A percentile compares a stretch with the other conserved stretches of the same genome.
phyloP scores from a whole-genome alignment of 1,284 basidiomycete species.

The Ustanciosporium gigantosporum region DNA sequence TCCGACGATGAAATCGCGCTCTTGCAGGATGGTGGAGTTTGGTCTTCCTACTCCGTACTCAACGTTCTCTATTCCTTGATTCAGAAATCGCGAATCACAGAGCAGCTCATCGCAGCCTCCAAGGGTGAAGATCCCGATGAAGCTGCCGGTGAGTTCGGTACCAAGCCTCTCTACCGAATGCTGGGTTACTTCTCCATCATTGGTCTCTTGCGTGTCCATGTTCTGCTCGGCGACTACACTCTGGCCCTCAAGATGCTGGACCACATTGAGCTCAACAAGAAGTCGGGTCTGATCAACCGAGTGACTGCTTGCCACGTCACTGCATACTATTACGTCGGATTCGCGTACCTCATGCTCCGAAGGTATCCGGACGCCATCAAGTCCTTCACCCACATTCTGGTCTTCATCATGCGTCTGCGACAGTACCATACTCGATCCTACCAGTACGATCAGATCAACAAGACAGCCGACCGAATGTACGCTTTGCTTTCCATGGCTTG shows the following conservation, averaged over 20 bases:
- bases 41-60: conserved; percentile 95
- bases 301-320: conserved; percentile 70
- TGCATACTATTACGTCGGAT: conserved; percentile 91
- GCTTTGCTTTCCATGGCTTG: conserved; percentile 91
- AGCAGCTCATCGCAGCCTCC: conserved; percentile 82
- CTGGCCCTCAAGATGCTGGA: conserved; percentile 94
- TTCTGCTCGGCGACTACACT: conserved; percentile 91
- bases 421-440: conserved; percentile 95
- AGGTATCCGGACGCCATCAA: conserved; percentile 94
- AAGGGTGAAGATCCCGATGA: conserved; percentile 76
- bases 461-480: conserved; percentile 97
- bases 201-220: conserved; percentile 91
- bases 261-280: conserved; percentile 71
- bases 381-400: conserved; percentile 86
- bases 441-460: conserved; percentile 97
- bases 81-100: conserved; percentile 93
- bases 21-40: conserved; percentile 66
- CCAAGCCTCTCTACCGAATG: conserved; percentile 85
- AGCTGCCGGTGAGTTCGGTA: conserved; percentile 88
- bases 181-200: conserved; percentile 95
- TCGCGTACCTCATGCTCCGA: conserved; percentile 92
- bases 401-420: conserved; percentile 63
- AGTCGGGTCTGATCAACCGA: conserved; percentile 52
- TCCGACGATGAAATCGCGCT: conserved; percentile 75
- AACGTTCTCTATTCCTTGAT: conserved; percentile 98